Percentiles rank a stretch among this genome's conserved stretches.
phyloP scores from a whole-genome alignment of 805 yeast species.

The Debaryomyces hansenii region DNA sequence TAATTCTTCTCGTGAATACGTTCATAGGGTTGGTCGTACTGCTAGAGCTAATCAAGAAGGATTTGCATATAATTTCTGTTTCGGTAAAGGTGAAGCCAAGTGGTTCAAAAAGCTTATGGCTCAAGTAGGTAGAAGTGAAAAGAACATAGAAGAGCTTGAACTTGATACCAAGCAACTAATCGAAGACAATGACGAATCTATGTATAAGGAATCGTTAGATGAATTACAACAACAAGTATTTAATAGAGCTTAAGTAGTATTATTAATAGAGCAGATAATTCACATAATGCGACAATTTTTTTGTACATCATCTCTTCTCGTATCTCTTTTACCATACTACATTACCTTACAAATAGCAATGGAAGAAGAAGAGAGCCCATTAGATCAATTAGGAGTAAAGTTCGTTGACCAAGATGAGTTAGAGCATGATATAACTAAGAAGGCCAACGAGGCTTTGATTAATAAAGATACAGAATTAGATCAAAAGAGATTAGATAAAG shows the following conservation, averaged over 20 bases:
- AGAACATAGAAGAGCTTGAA: constrained; percentile 19
- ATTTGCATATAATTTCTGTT: constrained; percentile 67
- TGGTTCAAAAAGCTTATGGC: constrained; percentile 54
- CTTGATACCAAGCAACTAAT: constrained; percentile 19
- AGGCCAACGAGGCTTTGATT: constrained; percentile 64
- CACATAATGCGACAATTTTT: background rate
- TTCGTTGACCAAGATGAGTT: constrained; percentile 77
- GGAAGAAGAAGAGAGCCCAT: background rate
- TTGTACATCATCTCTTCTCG: background rate
- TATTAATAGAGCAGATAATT: background rate
- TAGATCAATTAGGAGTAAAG: constrained; percentile 36
- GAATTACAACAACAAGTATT: constrained; percentile 21
- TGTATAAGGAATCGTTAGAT: constrained; percentile 25
- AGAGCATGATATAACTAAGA: constrained; percentile 69
- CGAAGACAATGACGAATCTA: constrained; percentile 20
- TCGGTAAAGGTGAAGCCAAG: constrained; percentile 75
- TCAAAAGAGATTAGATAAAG: constrained; percentile 68
- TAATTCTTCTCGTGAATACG: constrained; percentile 82
- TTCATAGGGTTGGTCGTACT: constrained; percentile 95
- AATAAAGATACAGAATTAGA: constrained; percentile 73
- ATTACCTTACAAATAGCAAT: background rate
- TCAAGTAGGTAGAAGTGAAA: constrained; percentile 45
- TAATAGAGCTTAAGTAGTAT: background rate
- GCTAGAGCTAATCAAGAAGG: constrained; percentile 90
- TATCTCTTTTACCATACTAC: too few relatives aligned